Base-by-base conservation (phyloP, 805 yeast species). In the Candida pini region DNA sequence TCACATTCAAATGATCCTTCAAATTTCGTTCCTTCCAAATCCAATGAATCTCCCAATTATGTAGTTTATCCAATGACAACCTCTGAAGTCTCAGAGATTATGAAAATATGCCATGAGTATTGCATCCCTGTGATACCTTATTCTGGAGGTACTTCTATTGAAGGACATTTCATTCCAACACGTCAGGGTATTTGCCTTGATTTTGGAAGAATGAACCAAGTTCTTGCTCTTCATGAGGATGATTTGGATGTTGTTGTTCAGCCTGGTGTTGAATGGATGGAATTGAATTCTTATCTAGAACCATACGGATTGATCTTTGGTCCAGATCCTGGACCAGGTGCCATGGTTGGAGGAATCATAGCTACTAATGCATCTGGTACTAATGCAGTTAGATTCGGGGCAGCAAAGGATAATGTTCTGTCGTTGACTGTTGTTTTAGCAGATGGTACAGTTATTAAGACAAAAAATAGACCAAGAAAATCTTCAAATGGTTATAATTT, bases 301-400 rank as follows among this genome's bases (percentile, higher is more conserved):
- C 71, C 72, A 10, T 53, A 68, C 39, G 75, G 75, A 1, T 55
- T 78, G 17, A 54, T 84, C 54, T 79, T 81, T 51, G 90, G 90
- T 0, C 81, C 83, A 7, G 89, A 82, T 55, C 82, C 66, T 0
- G 89, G 86, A 28, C 87, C 90, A 14, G 86, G 87, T 33, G 92
- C 90, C 2, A 66, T 76, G 45, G 73, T 84, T 38, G 84, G 86
- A 25, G 94, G 94, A 2, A 79, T 81, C 66, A 69, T 79, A 22
- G 79, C 80, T 9, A 81, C 85, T 10, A 78, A 81, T 32, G 83
- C 89, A 26, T 79, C 89, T 0, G 94, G 94, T 4, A 78, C 90
- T 3, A 81, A 82, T 51, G 88, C 90, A 10, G 77, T 77, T 27
- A 60, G 80, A 32, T 83, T 78, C 48, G 94, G 94, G 17, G 85